Percentiles rank a stretch among this genome's conserved stretches.
Evolutionary conservation across 345 rosid species (phyloP).

Genomic region (Citrus sinensis): DVS_A1.0 CM039165.1:36534001-36534500

Average conservation of each 20-base stretch:
- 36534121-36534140: constrained; percentile 55
- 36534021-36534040: constrained; percentile 60
- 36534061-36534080: constrained; percentile 54
- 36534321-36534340: constrained; percentile 51
- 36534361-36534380: constrained; percentile 59
- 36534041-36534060: constrained; percentile 71
- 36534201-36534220: constrained; percentile 47
- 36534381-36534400: constrained; percentile 49
- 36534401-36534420: constrained; percentile 32
- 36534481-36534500: neutral
- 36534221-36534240: constrained; percentile 54
- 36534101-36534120: constrained; percentile 39
- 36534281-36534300: constrained; percentile 36
- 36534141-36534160: constrained; percentile 59
- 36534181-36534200: constrained; percentile 63
- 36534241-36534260: constrained; percentile 36
- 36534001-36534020: constrained; percentile 57
- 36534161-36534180: constrained; percentile 80
- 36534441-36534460: constrained; percentile 19
- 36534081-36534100: constrained; percentile 38
- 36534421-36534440: constrained; percentile 17
- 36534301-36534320: constrained; percentile 63
- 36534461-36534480: neutral
- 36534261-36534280: constrained; percentile 35
- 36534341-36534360: constrained; percentile 44